Evolutionary conservation across 495 filamentous ascomycete species (phyloP).

Genomic region (Cudoniella acicularis): DNA sequence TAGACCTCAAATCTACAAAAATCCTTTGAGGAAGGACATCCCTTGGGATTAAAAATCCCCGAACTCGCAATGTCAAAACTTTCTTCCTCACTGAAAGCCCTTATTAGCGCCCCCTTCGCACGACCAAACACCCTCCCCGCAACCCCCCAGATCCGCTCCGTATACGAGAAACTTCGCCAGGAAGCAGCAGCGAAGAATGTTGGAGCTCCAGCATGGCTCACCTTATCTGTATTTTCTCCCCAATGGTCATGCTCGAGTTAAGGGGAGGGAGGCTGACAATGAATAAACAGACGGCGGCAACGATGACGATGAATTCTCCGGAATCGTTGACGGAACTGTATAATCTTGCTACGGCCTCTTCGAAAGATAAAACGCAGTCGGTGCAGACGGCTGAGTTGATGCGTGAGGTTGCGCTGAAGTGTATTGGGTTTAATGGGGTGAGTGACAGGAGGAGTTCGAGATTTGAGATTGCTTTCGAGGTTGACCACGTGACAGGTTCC

Average conservation of each 20-base stretch:
- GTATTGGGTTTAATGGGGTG: conserved; percentile 74
- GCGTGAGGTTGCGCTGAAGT: conserved; percentile 76
- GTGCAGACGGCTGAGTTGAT: conserved; percentile 67
- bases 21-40: not conserved
- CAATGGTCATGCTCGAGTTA: conserved; percentile 8
- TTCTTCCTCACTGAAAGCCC: conserved; percentile 60
- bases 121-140: conserved; percentile 63
- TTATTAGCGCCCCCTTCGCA: conserved; percentile 67
- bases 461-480: not conserved
- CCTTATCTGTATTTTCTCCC: conserved; percentile 50
- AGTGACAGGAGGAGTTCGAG: conserved; percentile 11
- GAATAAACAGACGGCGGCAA: conserved; percentile 63
- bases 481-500: conserved; percentile 48
- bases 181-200: conserved; percentile 51
- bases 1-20: not conserved
- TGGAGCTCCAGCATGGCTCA: conserved; percentile 59
- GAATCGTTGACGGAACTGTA: conserved; percentile 57
- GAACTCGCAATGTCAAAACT: conserved; percentile 62
- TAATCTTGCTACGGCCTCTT: conserved; percentile 41
- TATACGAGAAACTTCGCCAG: conserved; percentile 57
- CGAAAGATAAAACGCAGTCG: conserved; percentile 30
- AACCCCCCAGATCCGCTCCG: conserved; percentile 50
- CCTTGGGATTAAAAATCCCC: not conserved
- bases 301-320: conserved; percentile 73
- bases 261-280: not conserved